Percentiles rank a stretch among this genome's conserved stretches.
phyloP scores from a whole-genome alignment of 805 yeast species.

The Yarrowia sp. region DNA sequence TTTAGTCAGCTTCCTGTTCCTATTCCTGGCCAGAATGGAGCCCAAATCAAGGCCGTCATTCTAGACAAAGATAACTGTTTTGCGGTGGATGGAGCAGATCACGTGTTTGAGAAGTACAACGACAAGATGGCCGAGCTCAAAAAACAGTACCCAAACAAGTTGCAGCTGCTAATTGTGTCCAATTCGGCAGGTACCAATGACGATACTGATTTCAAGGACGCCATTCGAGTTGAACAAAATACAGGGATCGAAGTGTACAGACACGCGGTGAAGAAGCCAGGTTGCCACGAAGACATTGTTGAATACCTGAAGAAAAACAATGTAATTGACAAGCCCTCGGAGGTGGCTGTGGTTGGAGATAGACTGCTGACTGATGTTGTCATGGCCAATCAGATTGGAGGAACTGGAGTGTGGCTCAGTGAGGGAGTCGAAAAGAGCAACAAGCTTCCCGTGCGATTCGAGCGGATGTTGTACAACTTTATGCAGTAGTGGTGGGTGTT shows the following conservation, averaged over 20 bases:
- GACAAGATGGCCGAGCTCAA: constrained; percentile 55
- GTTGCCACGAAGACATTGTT: constrained; percentile 56
- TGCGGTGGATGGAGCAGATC: constrained; percentile 75
- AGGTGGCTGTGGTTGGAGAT: constrained; percentile 87
- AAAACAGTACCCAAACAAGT: constrained; percentile 56
- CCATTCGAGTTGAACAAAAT: constrained; percentile 53
- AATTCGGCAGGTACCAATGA: constrained; percentile 91
- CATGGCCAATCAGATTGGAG: constrained; percentile 93
- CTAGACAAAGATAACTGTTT: constrained; percentile 95
- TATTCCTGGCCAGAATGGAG: constrained; percentile 28
- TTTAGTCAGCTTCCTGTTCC: constrained; percentile 64
- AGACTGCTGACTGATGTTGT: constrained; percentile 84
- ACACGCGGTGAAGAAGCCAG: constrained; percentile 39
- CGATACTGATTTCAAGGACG: constrained; percentile 59
- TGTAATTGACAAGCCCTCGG: constrained; percentile 46
- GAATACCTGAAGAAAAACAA: constrained; percentile 53
- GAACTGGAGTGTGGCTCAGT: constrained; percentile 76
- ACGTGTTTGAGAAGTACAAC: constrained; percentile 71
- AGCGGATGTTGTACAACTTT: background rate
- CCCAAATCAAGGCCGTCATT: constrained; percentile 66
- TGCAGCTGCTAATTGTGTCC: constrained; percentile 69
- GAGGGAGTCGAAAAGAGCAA: constrained; percentile 57
- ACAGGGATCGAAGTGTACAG: constrained; percentile 43
- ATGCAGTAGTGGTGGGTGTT: constrained; percentile 6
- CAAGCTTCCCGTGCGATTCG: constrained; percentile 13